These are phyloP conservation scores for Ceratocystis harringtonii DNA, from an alignment of 2,329 filamentous ascomycete species.

Conservation along the genomic window DNA sequence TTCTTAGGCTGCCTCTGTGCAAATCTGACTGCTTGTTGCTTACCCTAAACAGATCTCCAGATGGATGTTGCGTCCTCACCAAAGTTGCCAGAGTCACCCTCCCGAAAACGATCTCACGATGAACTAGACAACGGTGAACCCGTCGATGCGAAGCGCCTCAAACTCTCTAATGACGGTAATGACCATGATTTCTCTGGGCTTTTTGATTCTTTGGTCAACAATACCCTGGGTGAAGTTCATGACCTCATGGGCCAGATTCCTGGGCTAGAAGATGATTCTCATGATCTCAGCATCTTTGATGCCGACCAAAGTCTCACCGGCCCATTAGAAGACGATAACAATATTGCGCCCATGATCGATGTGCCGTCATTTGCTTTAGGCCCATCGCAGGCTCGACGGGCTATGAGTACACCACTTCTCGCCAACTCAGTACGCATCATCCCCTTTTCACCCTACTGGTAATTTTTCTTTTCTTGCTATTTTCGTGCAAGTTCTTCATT, in stretches of 20 bases:
- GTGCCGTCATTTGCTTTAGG: constrained; percentile 24
- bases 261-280: constrained; percentile 18
- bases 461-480: neutral
- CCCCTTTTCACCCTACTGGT: neutral
- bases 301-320: constrained; percentile 25
- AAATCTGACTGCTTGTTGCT: neutral
- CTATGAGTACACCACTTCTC: constrained; percentile 27
- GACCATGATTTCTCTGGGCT: constrained; percentile 10
- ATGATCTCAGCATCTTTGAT: constrained; percentile 20
- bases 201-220: constrained; percentile 25
- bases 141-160: constrained; percentile 17
- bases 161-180: constrained; percentile 4
- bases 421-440: constrained; percentile 29
- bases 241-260: constrained; percentile 26
- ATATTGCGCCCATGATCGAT: constrained; percentile 21
- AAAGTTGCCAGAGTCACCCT: constrained; percentile 7
- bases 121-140: neutral
- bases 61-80: constrained; percentile 4
- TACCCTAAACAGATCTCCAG: neutral
- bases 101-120: constrained; percentile 13
- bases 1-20: neutral
- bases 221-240: constrained; percentile 28
- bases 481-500: neutral
- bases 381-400: constrained; percentile 27
- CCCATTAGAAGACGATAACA: constrained; percentile 22